phyloP scores from a whole-genome alignment of 1,284 basidiomycete genomes.

The Salmacisia buchloeana region DNA sequence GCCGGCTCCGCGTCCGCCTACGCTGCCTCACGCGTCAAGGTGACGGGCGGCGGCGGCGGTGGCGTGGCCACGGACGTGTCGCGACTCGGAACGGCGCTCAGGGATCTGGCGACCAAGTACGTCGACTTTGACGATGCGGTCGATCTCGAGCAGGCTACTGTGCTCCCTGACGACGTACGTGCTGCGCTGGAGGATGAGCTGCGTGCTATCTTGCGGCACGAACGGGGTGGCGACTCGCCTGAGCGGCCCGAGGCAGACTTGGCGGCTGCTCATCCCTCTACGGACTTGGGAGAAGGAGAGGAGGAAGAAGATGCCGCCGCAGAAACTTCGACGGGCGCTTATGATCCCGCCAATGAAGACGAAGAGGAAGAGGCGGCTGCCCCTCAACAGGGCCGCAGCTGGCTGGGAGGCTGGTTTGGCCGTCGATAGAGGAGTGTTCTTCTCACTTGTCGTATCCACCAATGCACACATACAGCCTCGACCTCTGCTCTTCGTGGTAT shows the following conservation, averaged over 20 bases:
- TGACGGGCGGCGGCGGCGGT: not conserved
- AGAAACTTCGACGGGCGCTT: constrained; percentile 15
- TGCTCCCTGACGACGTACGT: constrained; percentile 9
- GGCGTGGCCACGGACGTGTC: not conserved
- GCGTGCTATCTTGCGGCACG: not conserved
- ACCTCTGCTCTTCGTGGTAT: too few species aligned
- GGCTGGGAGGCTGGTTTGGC: constrained; percentile 46
- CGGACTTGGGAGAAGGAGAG: not conserved
- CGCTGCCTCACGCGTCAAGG: not conserved
- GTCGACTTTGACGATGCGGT: constrained; percentile 36
- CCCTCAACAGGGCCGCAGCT: constrained; percentile 17
- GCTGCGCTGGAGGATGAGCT: constrained; percentile 23
- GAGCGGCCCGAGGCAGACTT: constrained; percentile 3
- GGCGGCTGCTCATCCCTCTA: not conserved
- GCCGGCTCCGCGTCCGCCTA: constrained; percentile 2
- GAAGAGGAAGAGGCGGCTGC: constrained; percentile 24
- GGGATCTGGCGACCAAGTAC: constrained; percentile 38
- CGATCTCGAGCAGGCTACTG: constrained; percentile 1
- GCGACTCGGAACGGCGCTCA: constrained; percentile 30
- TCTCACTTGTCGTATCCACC: too few species aligned
- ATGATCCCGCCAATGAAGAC: constrained; percentile 41
- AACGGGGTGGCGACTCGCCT: not conserved
- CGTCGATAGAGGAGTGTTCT: too few species aligned
- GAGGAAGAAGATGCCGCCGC: not conserved
- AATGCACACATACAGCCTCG: too few species aligned